Base-by-base conservation (phyloP, 2,329 filamentous ascomycete genomes). In the Diplodia intermedia region DNA sequence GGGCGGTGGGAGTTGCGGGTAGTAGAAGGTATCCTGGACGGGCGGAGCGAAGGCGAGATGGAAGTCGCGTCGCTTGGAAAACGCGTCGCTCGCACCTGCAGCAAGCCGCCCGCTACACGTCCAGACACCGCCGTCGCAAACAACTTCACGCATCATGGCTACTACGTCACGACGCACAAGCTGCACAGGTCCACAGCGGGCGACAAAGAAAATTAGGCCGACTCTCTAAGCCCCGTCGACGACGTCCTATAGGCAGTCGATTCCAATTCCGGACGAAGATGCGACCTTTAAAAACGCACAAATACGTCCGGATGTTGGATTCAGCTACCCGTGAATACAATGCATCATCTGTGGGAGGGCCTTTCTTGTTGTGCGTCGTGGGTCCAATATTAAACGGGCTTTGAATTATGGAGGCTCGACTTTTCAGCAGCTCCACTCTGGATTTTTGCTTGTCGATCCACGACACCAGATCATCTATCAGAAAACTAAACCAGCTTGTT, bases 1-100 rank as follows among this genome's bases (percentile, higher is more conserved):
- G n/a, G 47, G 43, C 43, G 26, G 65, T 47, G 29, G 54, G 20
- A 23, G 43, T 20, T 36, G 33, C 29, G 55, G 31, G 43, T 38
- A 33, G 43, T 38, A 33, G 43, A 15, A 33, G 54, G 52, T 15
- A 38, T 4, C 23, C 29, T 49, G 49, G 50, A 15, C 26, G 50
- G 49, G 60, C 47, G 47, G 60, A 63, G 18, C 26, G 33, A 53
- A 61, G 62, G 15, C 40, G 57, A 18, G 57, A n/a, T n/a, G n/a
- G n/a, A 62, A 66, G 55, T 49, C 65, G 65, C 65, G 65, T 67
- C 65, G 43, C 33, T 53, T 53, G 20, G 40, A 61, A 55, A 54
- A 60, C 65, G 65, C 65, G 65, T 67, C 43, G 53, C 43, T 47
- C 43, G 43, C 65, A 53, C 53, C 38, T 66, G 63, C 53, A 31